A percentile compares a stretch with the other conserved stretches of the same genome.
Evolutionary conservation across 768 basidiomycete species (phyloP).

Genomic region (Harrya chromipes): DNA sequence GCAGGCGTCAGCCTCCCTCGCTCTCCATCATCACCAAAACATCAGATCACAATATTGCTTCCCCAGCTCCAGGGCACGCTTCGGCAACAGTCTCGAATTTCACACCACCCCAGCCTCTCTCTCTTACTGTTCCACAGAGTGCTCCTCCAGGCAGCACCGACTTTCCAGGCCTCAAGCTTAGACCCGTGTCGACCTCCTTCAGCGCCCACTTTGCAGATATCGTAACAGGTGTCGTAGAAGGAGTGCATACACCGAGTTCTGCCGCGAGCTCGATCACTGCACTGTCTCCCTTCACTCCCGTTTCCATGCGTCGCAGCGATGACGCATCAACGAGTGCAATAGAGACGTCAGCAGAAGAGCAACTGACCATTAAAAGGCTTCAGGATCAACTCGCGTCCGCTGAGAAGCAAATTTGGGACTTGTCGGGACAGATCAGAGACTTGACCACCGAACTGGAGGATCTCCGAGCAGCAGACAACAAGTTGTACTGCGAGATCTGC

Average conservation of each 20-base stretch:
- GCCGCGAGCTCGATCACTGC: slow-evolving; percentile 37
- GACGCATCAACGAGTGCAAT: slow-evolving; percentile 28
- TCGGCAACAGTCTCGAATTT: slow-evolving; percentile 12
- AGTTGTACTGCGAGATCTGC: slow-evolving; percentile 56
- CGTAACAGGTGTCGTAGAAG: slow-evolving; percentile 25
- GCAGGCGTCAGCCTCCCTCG: slow-evolving; percentile 29
- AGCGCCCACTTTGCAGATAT: slow-evolving; percentile 61
- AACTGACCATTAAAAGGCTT: slow-evolving; percentile 46
- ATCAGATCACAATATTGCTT: slow-evolving; percentile 12
- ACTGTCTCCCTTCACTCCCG: slow-evolving; percentile 49
- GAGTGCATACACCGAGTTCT: slow-evolving; percentile 51
- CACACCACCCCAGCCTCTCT: slow-evolving; percentile 6
- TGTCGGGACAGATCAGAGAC: slow-evolving; percentile 70
- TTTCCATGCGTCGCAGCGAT: slow-evolving; percentile 31
- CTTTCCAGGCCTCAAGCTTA: slow-evolving; percentile 65
- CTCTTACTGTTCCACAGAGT: slow-evolving; percentile 44
- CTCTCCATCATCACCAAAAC: slow-evolving; percentile 29
- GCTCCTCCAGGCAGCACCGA: slow-evolving; percentile 62
- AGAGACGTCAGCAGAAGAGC: slow-evolving; percentile 38
- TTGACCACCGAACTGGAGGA: slow-evolving; percentile 67
- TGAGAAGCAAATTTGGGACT: slow-evolving; percentile 67
- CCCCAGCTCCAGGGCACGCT: slow-evolving; percentile 11
- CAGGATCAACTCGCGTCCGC: slow-evolving; percentile 59
- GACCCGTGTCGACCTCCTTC: slow-evolving; percentile 76
- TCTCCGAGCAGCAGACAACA: slow-evolving; percentile 41